Conservation (phyloP, 2,329 filamentous ascomycete genomes). For the Fusarium papillatum region DNA sequence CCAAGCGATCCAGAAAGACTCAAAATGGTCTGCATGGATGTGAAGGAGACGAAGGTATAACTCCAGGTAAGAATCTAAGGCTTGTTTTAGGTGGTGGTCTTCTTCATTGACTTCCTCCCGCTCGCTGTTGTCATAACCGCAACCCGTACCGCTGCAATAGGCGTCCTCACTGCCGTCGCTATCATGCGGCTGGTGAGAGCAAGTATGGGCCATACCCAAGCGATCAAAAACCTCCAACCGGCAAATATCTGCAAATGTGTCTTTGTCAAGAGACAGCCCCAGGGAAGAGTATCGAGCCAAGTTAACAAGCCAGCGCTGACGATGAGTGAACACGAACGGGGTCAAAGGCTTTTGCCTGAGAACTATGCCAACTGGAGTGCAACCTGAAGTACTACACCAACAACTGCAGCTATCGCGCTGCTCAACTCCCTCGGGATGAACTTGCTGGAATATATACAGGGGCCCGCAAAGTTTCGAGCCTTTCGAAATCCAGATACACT, state of each 20-base stretch:
- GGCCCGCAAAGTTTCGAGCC: background rate
- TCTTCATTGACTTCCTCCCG: too few species aligned
- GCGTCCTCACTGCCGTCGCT: too few species aligned
- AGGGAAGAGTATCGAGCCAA: background rate
- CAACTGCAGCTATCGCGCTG: background rate
- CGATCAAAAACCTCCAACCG: conserved; percentile 8
- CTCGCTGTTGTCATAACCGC: too few species aligned
- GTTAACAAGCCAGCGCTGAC: conserved; percentile 1
- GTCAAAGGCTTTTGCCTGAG: too few species aligned
- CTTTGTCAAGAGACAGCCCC: background rate
- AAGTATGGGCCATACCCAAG: conserved; percentile 3
- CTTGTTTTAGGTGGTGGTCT: too few species aligned
- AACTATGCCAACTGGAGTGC: background rate
- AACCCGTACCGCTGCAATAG: too few species aligned
- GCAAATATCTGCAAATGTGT: background rate
- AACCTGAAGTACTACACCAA: background rate
- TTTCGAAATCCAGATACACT: background rate
- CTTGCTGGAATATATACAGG: background rate
- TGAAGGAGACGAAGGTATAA: too few species aligned
- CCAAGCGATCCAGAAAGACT: too few species aligned
- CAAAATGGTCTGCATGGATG: too few species aligned
- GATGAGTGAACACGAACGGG: too few species aligned
- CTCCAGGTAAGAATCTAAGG: too few species aligned
- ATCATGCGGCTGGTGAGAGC: too few species aligned
- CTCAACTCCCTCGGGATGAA: background rate